Base-by-base conservation (phyloP, 2,329 filamentous ascomycete genomes). In the Metarhizium rileyi region DNA sequence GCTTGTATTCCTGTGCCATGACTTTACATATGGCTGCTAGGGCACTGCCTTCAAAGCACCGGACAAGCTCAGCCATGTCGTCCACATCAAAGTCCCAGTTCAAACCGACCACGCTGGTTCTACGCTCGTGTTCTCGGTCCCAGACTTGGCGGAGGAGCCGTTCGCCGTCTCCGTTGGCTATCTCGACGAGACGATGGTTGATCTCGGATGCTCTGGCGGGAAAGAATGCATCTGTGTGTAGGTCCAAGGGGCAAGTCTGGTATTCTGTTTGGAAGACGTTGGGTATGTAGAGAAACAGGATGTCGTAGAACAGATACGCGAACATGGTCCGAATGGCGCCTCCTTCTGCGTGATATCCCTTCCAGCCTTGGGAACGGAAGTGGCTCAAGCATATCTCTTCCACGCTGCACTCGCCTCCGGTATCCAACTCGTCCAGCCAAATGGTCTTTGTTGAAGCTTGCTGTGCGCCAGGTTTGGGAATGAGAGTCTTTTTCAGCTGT, bases 211-310 rank as follows among this genome's bases (percentile, higher is more conserved):
- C 81, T n/a, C 93, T 80, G 1, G 84, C 81, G 0, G 87, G 80
- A 62, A 88, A 97, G 70, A 98, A 98, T 3, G 86, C 83, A 63
- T 98, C 93, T 0, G 90, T 95, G 63, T 94, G 86, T 5, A 98
- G 72, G 64, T 98, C 93, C 3, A 98, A 71, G 1, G 93, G 93
- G 61, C 89, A 95, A 0, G 89, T 95, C 67, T 98, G 93, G 63
- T 88, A 98, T 1, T 86, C 81, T 5, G 93, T 98, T 64, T 97
- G 91, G 66, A 98, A 98, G 49, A 98, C 91, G 59, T 97, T 95
- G 25, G 93, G 91, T 5, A 97, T 80, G 66, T 95, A 95, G 25
- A 89, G 75, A 68, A 97, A 97, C 6, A 98, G 72, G 23, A 97
- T 80, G 66, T 98, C 91, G 71, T 84, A 93, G 71, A 97, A 95